Evolutionary conservation across 2,329 filamentous ascomycete genomes (phyloP), one percentile per base, ranked within the genome.

Genomic region (Aspergillus carbonarius): DNA sequence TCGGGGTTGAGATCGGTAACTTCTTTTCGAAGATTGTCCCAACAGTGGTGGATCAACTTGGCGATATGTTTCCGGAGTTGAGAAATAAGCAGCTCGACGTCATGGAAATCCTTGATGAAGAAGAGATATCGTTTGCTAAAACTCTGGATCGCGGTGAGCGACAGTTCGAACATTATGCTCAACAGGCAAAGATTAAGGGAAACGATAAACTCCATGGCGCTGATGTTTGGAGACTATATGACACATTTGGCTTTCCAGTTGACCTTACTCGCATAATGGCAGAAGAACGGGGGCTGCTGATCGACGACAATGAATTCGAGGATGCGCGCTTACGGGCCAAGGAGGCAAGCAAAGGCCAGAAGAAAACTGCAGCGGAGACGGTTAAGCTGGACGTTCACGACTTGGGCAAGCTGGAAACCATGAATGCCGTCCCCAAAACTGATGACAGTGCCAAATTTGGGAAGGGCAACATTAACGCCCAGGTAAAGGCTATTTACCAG

Each of bases 231-330:
- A 85, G 93, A 60, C 79, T 99, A 54, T 99, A 99, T 75, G 95
- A 98, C 72, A 98, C 95, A 0, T 99, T 96, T 70, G 95, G 95
- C 54, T 99, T 99, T 82, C 95, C 95, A 2, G 90, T 95, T 61
- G 95, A 99, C 78, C 81, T 99, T 61, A 99, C 95, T 2, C 89
- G 92, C 72, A 84, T 99, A 60, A 99, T 99, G 95, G 93, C 93
- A 1, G 92, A 97, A 76, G 95, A 99, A 80, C 86, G 91, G 57
- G 88, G 87, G 13, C 83, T 99, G 12, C 85, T 85, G 47, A 96
- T 96, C 64, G 89, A 97, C 71, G 91, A 96, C 68, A 82, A 82
- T 1, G 93, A 97, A 72, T 93, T 99, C 55, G 86, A 89, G 64
- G 86, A 87, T 64, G 95, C 95, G 15, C 86, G 91, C 68, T 86